These are phyloP conservation scores for Petasospora fabianii DNA, from an alignment of 1,139 yeast species.

Conservation along the genomic window DNA sequence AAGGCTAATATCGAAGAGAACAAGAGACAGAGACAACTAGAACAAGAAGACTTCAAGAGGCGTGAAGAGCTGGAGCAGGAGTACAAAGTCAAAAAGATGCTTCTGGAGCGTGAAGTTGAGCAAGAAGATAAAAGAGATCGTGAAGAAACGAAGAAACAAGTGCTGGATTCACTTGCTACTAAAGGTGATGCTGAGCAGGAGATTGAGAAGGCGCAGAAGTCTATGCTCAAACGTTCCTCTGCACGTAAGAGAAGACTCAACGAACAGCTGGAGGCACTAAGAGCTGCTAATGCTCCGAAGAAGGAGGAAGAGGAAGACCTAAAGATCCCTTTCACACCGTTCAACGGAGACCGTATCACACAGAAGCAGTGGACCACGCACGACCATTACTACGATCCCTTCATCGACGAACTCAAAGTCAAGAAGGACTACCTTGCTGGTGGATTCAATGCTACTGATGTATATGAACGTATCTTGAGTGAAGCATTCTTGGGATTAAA, in stretches of 20 bases:
- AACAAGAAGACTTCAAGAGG: conserved; percentile 52
- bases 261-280: conserved; percentile 47
- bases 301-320: conserved; percentile 7
- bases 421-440: conserved; percentile 77
- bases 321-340: conserved; percentile 79
- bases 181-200: conserved; percentile 47
- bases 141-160: conserved; percentile 61
- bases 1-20: conserved; percentile 74
- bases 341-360: conserved; percentile 79
- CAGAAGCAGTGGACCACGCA: conserved; percentile 41
- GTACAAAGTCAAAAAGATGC: conserved; percentile 55
- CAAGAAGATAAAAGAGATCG: conserved; percentile 61
- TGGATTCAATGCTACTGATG: conserved; percentile 72
- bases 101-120: conserved; percentile 65
- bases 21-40: conserved; percentile 64
- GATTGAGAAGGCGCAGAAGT: conserved; percentile 51
- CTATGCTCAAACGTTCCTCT: conserved; percentile 63
- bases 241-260: conserved; percentile 66
- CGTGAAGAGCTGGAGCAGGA: conserved; percentile 53
- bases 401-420: conserved; percentile 52
- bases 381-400: conserved; percentile 55
- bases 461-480: conserved; percentile 73
- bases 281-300: conserved; percentile 27
- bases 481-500: conserved; percentile 91
- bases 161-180: conserved; percentile 65